Conservation (phyloP, 1,284 basidiomycete genomes). For the Ustilago xerochloae region DNA sequence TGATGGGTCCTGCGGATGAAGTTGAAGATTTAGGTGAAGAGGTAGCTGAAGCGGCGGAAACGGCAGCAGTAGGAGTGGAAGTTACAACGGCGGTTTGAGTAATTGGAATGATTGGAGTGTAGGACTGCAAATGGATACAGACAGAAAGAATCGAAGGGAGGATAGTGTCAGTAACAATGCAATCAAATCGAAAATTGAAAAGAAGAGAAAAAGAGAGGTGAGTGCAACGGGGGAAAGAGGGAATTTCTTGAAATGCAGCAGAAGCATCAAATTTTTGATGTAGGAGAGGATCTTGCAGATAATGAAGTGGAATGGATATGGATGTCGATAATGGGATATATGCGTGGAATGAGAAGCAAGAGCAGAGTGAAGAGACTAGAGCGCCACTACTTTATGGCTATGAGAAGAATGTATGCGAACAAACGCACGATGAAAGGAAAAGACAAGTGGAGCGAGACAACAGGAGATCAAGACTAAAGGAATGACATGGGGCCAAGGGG, state of each 20-base stretch:
- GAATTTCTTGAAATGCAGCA: constrained; percentile 16
- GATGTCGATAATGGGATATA: neutral
- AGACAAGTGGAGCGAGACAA: constrained; percentile 32
- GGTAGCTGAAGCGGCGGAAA: constrained; percentile 23
- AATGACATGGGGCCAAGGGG: constrained; percentile 15
- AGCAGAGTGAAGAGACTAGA: neutral
- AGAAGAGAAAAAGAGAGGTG: constrained; percentile 27
- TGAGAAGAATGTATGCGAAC: constrained; percentile 25
- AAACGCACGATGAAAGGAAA: constrained; percentile 11
- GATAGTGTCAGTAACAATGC: constrained; percentile 15
- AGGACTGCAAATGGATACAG: constrained; percentile 12
- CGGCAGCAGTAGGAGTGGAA: constrained; percentile 26
- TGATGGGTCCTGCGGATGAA: constrained; percentile 62
- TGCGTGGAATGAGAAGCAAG: neutral
- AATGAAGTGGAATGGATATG: neutral
- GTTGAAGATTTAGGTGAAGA: constrained; percentile 29
- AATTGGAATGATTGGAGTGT: constrained; percentile 22
- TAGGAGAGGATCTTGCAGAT: neutral
- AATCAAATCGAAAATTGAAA: neutral
- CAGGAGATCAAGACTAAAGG: constrained; percentile 14
- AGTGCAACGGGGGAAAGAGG: constrained; percentile 10
- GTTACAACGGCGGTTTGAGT: constrained; percentile 51
- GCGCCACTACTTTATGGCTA: neutral
- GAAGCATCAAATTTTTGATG: neutral
- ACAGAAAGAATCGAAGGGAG: neutral